Evolutionary conservation across 73 alveolate genomes (phyloP), one percentile per base, ranked within the genome.

Genomic region (Uronychia setigera): DNA sequence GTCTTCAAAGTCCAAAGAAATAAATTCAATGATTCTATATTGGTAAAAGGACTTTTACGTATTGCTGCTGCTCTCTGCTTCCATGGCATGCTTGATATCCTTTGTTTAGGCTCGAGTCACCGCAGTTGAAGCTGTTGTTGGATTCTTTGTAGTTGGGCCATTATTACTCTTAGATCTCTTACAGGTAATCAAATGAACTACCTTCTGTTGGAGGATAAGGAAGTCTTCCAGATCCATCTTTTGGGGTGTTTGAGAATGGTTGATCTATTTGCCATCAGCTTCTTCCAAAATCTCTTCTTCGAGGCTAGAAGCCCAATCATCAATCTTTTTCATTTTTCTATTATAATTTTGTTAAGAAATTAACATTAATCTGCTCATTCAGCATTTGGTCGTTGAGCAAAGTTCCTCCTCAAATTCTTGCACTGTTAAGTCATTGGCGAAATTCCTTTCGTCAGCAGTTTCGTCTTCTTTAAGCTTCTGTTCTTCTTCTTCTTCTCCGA

Each of bases 1-100:
- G 78, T 86, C 83, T 59, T 86, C 92, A 67, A 86, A 86, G 79
- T 86, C 92, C 13, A 86, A 74, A 27, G 87, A 78, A 33, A 86
- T 86, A 19, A 86, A 30, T 60, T 86, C 92, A 46, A 46, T 46
- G 67, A 46, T 46, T 46, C 67, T 46, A 19, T n/a, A n/a, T 19
- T 46, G 5, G 67, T 46, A 46, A 46, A 46, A 46, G 67, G n/a
- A 46, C n/a, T 46, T 19, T 19, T 46, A 46, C 67, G 67, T 46
- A 19, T 46, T 46, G n/a, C 67, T 46, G 19, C 19, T 46, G 67
- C n/a, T 46, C 67, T 46, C 67, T 19, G n/a, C 19, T 19, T 19
- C 67, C 67, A 46, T 11, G 67, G 67, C 5, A 46, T 46, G 19
- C n/a, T 11, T 5, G n/a, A 11, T 46, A 11, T 5, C 19, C 67